Evolutionary conservation across 768 basidiomycete genomes (phyloP), one percentile per base, ranked within the genome.

Genomic region (Rhizopogon vesiculosus): DNA sequence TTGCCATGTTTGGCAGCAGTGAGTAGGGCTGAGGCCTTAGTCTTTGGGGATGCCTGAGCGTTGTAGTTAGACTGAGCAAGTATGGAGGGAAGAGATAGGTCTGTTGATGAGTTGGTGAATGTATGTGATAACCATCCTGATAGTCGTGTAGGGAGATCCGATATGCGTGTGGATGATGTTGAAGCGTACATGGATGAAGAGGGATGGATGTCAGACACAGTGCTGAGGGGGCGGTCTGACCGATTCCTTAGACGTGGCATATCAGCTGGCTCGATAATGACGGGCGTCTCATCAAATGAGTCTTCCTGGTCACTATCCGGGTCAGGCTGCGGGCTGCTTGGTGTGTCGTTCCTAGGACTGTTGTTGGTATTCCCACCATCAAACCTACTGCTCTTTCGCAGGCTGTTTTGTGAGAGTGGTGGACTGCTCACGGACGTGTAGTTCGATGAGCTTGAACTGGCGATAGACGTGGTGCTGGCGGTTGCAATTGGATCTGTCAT

Each of bases 41-140:
- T 55, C 64, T 78, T 81, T 44, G 82, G 77, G 5, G 69, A 68
- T 0, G 72, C 41, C 25, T 52, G 55, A 18, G 50, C 18, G 29
- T 64, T 46, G 57, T 74, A 63, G 53, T 73, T 71, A 3, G 78
- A 76, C 42, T 79, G 79, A 3, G 77, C 71, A 58, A 91, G 75
- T 45, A 90, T 69, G 16, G 76, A 60, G 3, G 86, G 86, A 0
- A 90, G 78, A 2, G 84, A 80, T 16, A 91, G 79, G 72, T 91
- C 89, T 1, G 85, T 83, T 0, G 85, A 77, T 1, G 89, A 90
- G 1, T 83, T 69, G 65, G 78, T 81, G 71, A 92, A 89, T 0
- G 87, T 86, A 68, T 91, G 87, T 0, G 85, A 81, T 70, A 91
- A 80, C 89, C 90, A 89, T 61, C 89, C 88, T 0, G 88, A 85